Evolutionary conservation across 2,329 filamentous ascomycete species (phyloP).

Genomic region (Xylaria sp.): DNA sequence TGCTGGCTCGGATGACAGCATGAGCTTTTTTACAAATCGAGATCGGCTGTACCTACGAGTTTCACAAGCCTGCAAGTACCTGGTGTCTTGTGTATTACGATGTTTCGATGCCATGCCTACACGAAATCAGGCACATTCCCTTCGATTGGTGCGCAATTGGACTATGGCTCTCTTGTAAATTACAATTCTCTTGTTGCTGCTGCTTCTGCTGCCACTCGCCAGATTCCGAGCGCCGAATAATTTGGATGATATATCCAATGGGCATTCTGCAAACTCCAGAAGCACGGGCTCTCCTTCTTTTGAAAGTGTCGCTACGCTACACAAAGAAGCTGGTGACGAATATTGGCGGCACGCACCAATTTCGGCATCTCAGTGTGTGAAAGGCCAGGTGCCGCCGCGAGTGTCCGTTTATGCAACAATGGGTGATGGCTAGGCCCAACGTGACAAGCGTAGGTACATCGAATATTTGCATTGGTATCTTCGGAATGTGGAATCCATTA

Average conservation of each 20-base stretch:
- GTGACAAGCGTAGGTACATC: neutral
- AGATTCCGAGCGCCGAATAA: no score
- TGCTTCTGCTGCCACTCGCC: no score
- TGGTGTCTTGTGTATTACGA: neutral
- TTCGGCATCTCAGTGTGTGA: slow-evolving; percentile 2
- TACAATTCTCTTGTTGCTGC: no score
- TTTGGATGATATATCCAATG: no score
- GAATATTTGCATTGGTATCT: neutral
- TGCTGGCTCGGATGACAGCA: no score
- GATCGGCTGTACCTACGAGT: neutral
- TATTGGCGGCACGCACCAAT: slow-evolving; percentile 4
- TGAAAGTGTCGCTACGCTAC: neutral
- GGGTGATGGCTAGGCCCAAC: neutral
- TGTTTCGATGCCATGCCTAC: neutral
- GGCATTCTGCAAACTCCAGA: no score
- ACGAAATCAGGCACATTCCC: no score
- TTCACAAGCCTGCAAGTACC: neutral
- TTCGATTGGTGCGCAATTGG: no score
- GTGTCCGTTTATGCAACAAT: slow-evolving; percentile 9
- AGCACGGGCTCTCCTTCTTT: neutral
- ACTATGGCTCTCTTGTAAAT: no score
- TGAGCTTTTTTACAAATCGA: neutral
- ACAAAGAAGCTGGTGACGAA: neutral
- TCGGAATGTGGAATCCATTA: neutral
- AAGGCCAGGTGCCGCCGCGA: slow-evolving; percentile 16